Evolutionary conservation across 495 filamentous ascomycete genomes (phyloP), one percentile per base, ranked within the genome.

Genomic region (Xylaria nigripes): DNA sequence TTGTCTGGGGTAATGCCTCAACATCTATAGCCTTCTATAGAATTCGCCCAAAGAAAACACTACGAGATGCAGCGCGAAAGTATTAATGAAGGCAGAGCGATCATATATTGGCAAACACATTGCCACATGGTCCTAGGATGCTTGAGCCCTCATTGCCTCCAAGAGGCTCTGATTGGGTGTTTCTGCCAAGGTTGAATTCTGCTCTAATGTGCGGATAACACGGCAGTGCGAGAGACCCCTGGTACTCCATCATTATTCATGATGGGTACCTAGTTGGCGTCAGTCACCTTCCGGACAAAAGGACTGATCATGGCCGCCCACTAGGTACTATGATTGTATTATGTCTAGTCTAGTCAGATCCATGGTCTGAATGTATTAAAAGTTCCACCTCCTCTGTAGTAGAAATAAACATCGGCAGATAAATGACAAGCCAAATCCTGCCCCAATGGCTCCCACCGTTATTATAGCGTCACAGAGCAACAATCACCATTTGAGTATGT

Each of bases 21-120:
- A 34, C 15, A 41, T 50, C n/a, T n/a, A 41, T 18, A 42, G 13
- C 18, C 9, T 42, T 27, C 36, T 24, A 18, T n/a, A 16, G 32
- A 40, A n/a, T 40, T 40, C 3, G 36, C 36, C 36, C 15, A 18
- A 16, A 4, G n/a, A 40, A n/a, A n/a, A 42, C 24, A 42, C 19
- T 12, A 50, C 12, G 38, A 42, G 23, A 49, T 25, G 30, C 9
- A 22, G 48, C 48, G 36, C 48, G 36, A 50, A 50, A 29, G 42
- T 23, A 50, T 41, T 16, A 41, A 41, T 29, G 23, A 50, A 50
- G 36, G 36, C 36, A 50, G 36, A 50, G 36, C 48, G 36, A 50
- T 50, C 21, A 42, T 19, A 16, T 7, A n/a, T 5, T 25, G 18
- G 47, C 22, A 41, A 13, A 19, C 9, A 19, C 32, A 7, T 27